Evolutionary conservation across 768 basidiomycete genomes (phyloP), one percentile per base, ranked within the genome.

Genomic region (Lenzites betulinus): DNA sequence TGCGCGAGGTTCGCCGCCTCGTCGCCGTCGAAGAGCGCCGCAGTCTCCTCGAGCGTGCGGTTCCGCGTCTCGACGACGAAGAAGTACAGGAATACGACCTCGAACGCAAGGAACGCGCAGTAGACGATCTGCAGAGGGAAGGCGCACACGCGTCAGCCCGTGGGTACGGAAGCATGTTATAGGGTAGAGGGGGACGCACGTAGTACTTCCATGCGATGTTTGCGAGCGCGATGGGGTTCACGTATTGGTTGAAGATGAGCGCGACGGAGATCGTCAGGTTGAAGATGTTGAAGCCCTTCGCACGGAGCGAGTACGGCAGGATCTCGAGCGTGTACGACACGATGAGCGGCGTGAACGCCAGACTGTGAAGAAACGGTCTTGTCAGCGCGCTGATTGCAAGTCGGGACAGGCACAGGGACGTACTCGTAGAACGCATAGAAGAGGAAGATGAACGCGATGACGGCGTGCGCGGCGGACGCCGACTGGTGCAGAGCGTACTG

Each of bases 241-340:
- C 85, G 69, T 93, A 92, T 75, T 92, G 92, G 72, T 93, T 93
- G 76, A 95, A 92, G 73, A 95, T 90, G 66, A 94, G 85, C 7
- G 92, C 82, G 56, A 88, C 65, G 13, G 90, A 91, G 71, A 92
- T 83, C 59, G 83, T 76, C 71, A 94, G 89, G 75, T 85, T 89
- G 80, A 93, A 91, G 56, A 93, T 68, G 64, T 81, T 89, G 78
- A 92, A 87, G 54, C 92, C 91, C 79, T 93, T 94, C 65, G 92
- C 92, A 72, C 93, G 92, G 58, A 95, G 78, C 30, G 78, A 75
- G 77, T 81, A 93, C 6, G 93, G 93, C 54, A 95, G 77, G 74
- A 95, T 95, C 74, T 96, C 94, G 64, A 94, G 82, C 44, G 92
- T 90, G 77, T 95, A 94, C 0, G 88, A 84, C 57, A 93, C 87